Evolutionary conservation across 495 filamentous ascomycete genomes (phyloP), one percentile per base, ranked within the genome.

Genomic region (Copromyces sp.): DNA sequence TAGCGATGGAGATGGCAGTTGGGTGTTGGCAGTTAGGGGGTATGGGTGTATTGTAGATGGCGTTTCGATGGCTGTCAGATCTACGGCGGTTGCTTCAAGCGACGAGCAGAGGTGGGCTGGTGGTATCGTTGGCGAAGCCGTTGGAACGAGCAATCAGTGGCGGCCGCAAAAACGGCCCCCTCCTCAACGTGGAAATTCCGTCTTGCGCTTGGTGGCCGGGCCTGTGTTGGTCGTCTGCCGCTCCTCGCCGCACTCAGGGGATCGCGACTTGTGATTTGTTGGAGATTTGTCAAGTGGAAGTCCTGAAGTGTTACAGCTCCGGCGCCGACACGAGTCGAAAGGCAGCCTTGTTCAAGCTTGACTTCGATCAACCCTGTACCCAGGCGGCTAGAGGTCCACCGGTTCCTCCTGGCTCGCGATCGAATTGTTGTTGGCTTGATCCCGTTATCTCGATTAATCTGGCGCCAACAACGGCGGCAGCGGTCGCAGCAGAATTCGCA

Each of bases 91-190:
- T 75, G 79, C 69, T 79, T 75, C 68, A 61, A 72, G 59, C 59
- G 74, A 69, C 39, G 69, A 69, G 73, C 74, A 74, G 74, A 72
- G 75, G 76, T 77, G 75, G 75, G 71, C 71, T 76, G 83, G 61
- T 70, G 78, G 69, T 73, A 79, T 74, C 73, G 80, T 78, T 81
- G 78, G 76, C 47, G 84, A 84, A 82, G 83, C 83, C 84, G 84
- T 85, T 80, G 82, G 82, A 78, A 76, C 75, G 76, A 78, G 40
- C 75, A 72, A 70, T 69, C n/a, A 72, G 74, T 74, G 76, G 76
- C 76, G 78, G 78, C 82, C 83, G 82, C 76, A 77, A 79, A 73
- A 75, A 84, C 83, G 83, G 81, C 83, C 79, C 75, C 76, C 76
- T 73, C 70, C 40, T 71, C 70, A 72, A 71, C 65, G 75, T 68